Conservation (phyloP, 2,329 filamentous ascomycete genomes). For the Gyromitra esculenta region DNA sequence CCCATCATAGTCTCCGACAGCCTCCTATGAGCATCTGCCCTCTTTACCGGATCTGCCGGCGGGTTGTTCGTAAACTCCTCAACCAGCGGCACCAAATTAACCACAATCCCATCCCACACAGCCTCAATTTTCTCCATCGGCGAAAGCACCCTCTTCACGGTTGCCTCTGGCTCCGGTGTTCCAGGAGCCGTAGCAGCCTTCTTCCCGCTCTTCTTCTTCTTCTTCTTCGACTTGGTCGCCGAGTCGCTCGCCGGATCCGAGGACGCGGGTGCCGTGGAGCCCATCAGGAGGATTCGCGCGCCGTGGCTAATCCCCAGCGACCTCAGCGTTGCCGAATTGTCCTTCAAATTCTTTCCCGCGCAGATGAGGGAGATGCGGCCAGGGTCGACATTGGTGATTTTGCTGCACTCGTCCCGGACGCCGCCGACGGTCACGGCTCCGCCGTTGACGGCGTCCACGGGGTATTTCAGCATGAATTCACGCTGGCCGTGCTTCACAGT, state of each 20-base stretch:
- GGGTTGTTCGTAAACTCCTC: constrained; percentile 70
- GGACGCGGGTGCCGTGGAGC: constrained; percentile 38
- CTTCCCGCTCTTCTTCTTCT: constrained; percentile 62
- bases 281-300: constrained; percentile 55
- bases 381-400: constrained; percentile 29
- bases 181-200: constrained; percentile 59
- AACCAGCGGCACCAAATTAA: constrained; percentile 73
- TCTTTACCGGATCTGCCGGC: constrained; percentile 73
- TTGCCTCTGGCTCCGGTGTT: constrained; percentile 60
- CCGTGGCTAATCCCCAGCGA: constrained; percentile 54
- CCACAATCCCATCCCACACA: constrained; percentile 72
- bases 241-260: constrained; percentile 59
- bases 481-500: constrained; percentile 48
- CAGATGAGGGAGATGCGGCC: constrained; percentile 54
- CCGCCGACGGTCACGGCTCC: constrained; percentile 44
- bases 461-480: constrained; percentile 50
- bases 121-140: constrained; percentile 72
- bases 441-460: constrained; percentile 36
- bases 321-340: constrained; percentile 50
- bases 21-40: constrained; percentile 77
- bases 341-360: constrained; percentile 54
- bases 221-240: constrained; percentile 62
- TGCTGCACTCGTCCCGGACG: constrained; percentile 38
- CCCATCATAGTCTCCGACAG: constrained; percentile 79
- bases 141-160: constrained; percentile 59